Base-by-base conservation (phyloP, 140 eudicot species). In the Erigeron philadelphicus region DNA sequence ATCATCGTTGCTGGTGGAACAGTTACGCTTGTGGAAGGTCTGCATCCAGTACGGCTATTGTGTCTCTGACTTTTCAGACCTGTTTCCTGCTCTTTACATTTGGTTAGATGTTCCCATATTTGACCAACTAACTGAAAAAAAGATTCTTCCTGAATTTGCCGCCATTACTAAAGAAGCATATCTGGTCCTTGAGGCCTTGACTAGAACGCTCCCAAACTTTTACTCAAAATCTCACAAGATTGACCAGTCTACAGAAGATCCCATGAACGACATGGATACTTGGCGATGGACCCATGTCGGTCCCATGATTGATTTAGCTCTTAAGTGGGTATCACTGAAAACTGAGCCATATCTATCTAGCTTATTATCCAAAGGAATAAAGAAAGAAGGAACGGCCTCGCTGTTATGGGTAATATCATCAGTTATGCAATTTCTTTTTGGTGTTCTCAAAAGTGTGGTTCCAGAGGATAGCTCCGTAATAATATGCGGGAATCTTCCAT, bases 21-120 rank as follows among this genome's bases (percentile, higher is more conserved):
- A 89, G 72, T 76, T 93, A 53, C 86, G 96, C 23, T 76, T 88
- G 12, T 89, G 92, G 93, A 93, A 81, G 86, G 95, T 86, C 63
- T 85, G 95, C 81, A 66, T 89, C 66, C 76, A 66, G 41, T 78
- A 84, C 19, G 96, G 95, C 23, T 79, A 74, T 70, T 78, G 87
- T 56, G 69, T 79, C 52, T 84, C 96, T 68, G 63, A 76, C 69
- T 85, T 93, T 64, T 12, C 88, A 15, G 93, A 81, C 69, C 72
- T 93, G 43, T 85, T 82, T 19, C 86, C 95, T 42, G 82, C 93
- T 71, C 81, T 93, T 61, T 86, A 85, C 81, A 76, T 83, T 43
- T 89, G 95, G 96, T 77, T 93, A 80, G 85, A 81, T 76, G 84
- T 79, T 38, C 95, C 96, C 40, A 60, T 72, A 5, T 74, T 89